A percentile compares a stretch with the other conserved stretches of the same genome.
Conservation (phyloP, 2,329 filamentous ascomycete genomes). For the Sporothrix brunneoviolacea region DNA sequence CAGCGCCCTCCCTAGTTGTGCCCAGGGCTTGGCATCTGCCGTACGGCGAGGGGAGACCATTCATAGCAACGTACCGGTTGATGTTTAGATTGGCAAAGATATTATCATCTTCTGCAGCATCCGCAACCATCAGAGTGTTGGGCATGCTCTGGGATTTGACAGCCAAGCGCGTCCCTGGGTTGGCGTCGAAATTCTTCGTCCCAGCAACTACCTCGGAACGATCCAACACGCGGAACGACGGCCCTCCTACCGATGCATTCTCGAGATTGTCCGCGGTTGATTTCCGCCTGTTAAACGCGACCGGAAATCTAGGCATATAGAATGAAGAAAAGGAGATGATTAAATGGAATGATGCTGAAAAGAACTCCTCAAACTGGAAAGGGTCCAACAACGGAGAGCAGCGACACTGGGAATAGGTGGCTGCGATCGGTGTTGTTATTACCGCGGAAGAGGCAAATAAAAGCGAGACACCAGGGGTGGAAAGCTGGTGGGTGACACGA, state of each 20-base stretch:
- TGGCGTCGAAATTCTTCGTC: slow-evolving; percentile 45
- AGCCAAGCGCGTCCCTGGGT: slow-evolving; percentile 34
- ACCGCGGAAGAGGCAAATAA: slow-evolving; percentile 1
- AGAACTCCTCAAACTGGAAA: not conserved
- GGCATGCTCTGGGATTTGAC: slow-evolving; percentile 31
- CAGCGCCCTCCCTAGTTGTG: too few species aligned
- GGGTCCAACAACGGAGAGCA: not conserved
- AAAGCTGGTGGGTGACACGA: not conserved
- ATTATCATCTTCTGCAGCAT: slow-evolving; percentile 43
- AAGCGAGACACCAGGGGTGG: slow-evolving; percentile 6
- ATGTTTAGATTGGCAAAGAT: slow-evolving; percentile 51
- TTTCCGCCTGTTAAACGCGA: slow-evolving; percentile 53
- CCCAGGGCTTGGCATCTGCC: too few species aligned
- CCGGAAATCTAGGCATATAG: slow-evolving; percentile 58
- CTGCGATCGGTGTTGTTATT: not conserved
- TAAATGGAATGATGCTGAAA: not conserved
- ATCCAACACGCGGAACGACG: slow-evolving; percentile 55
- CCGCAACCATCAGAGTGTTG: slow-evolving; percentile 31
- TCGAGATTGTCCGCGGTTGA: slow-evolving; percentile 50
- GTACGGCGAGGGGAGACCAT: too few species aligned
- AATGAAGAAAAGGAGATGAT: slow-evolving; percentile 16
- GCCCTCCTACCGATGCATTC: slow-evolving; percentile 42
- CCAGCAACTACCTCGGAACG: slow-evolving; percentile 38
- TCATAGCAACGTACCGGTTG: slow-evolving; percentile 39
- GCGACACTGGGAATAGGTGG: not conserved